Evolutionary conservation across 495 filamentous ascomycete genomes (phyloP).

Genomic region (Jackrogersella minutella): DNA sequence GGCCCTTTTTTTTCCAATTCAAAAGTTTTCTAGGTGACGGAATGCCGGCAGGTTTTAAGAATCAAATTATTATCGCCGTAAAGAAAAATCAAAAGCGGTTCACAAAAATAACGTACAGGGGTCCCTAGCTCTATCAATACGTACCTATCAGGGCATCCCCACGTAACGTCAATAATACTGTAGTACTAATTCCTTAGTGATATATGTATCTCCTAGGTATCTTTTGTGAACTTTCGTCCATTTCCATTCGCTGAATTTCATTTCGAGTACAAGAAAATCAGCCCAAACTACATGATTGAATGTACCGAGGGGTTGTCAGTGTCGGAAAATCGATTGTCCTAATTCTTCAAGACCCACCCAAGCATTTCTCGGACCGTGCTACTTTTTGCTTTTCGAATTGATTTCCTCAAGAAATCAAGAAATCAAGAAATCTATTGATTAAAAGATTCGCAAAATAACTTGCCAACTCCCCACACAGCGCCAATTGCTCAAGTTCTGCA

Average conservation of each 20-base stretch:
- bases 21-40: conserved; percentile 26
- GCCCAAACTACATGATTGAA: background rate
- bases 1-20: conserved; percentile 1
- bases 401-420: background rate
- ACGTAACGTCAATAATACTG: too few species aligned
- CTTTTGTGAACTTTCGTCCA: background rate
- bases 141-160: background rate
- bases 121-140: background rate
- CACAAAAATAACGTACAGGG: conserved; percentile 13
- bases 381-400: conserved; percentile 5
- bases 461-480: background rate
- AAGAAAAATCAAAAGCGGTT: conserved; percentile 18
- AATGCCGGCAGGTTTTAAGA: background rate
- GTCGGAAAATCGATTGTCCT: conserved; percentile 33
- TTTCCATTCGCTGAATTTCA: background rate
- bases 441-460: too few species aligned
- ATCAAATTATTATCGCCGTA: conserved; percentile 20
- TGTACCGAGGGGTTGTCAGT: background rate
- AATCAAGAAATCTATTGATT: too few species aligned
- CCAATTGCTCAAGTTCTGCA: conserved; percentile 10
- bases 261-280: background rate
- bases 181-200: too few species aligned
- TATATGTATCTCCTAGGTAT: background rate
- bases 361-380: background rate
- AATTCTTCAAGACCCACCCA: background rate